phyloP scores from a whole-genome alignment of 2,329 filamentous ascomycete species.

The Aspergillus sp. region DNA sequence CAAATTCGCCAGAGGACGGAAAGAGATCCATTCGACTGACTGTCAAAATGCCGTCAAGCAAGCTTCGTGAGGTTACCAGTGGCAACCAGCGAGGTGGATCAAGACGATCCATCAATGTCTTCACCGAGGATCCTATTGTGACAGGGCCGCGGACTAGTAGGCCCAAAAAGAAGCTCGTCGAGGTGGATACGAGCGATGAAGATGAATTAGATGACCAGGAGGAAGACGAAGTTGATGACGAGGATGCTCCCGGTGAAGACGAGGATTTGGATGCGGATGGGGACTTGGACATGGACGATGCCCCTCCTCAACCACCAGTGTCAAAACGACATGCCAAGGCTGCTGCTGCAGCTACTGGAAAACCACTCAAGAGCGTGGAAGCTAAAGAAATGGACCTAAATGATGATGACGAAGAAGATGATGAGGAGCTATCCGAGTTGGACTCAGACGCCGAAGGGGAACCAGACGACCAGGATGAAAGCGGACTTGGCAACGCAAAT shows the following conservation, averaged over 20 bases:
- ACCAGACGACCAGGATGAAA: slow-evolving; percentile 47
- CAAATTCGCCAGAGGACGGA: slow-evolving; percentile 29
- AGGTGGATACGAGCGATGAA: slow-evolving; percentile 44
- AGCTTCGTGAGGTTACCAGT: slow-evolving; percentile 44
- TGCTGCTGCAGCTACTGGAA: slow-evolving; percentile 27
- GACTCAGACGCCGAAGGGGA: slow-evolving; percentile 45
- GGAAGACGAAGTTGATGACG: slow-evolving; percentile 36
- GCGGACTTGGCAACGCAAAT: slow-evolving; percentile 32
- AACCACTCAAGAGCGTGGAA: slow-evolving; percentile 41
- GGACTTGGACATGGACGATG: slow-evolving; percentile 44
- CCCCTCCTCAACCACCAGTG: slow-evolving; percentile 31
- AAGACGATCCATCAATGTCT: slow-evolving; percentile 37
- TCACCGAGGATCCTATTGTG: slow-evolving; percentile 42
- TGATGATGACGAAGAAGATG: slow-evolving; percentile 26
- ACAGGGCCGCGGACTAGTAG: slow-evolving; percentile 43
- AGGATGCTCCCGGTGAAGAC: slow-evolving; percentile 28
- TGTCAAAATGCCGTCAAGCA: slow-evolving; percentile 47
- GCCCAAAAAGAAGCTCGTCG: slow-evolving; percentile 40
- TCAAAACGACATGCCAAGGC: slow-evolving; percentile 34
- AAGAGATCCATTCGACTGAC: slow-evolving; percentile 43
- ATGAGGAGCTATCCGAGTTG: slow-evolving; percentile 41
- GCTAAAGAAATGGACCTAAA: slow-evolving; percentile 43
- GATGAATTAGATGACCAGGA: slow-evolving; percentile 45
- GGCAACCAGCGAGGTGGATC: slow-evolving; percentile 21
- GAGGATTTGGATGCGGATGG: slow-evolving; percentile 30